Evolutionary conservation across 345 rosid species (phyloP).

Genomic region (Aquilaria malaccensis): DNA sequence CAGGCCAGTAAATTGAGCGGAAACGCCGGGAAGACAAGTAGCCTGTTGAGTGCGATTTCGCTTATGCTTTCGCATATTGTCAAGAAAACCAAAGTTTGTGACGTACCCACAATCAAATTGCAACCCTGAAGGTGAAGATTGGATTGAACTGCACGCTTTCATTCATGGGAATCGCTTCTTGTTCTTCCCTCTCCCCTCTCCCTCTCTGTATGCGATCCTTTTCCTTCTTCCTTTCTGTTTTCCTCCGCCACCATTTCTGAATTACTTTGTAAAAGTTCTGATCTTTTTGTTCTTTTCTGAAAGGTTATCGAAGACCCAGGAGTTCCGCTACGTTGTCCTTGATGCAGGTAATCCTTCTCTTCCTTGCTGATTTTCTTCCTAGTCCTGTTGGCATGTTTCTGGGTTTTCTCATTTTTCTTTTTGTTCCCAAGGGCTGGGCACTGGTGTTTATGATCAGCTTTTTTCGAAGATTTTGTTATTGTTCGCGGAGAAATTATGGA

Average conservation of each 20-base stretch:
- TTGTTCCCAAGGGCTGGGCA: neutral
- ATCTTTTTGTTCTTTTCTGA: neutral
- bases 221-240: neutral
- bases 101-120: too few species aligned
- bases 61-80: too few species aligned
- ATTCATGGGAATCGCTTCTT: constrained; percentile 49
- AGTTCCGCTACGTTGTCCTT: constrained; percentile 23
- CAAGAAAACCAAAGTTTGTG: too few species aligned
- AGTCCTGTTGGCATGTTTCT: neutral
- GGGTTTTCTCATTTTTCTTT: neutral
- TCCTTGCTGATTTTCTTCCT: too few species aligned
- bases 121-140: constrained; percentile 1
- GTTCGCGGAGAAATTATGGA: constrained; percentile 11
- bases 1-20: too few species aligned
- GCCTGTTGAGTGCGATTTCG: too few species aligned
- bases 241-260: neutral
- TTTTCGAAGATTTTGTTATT: neutral
- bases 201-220: constrained; percentile 22
- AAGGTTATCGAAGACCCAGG: constrained; percentile 30
- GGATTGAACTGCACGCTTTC: constrained; percentile 15
- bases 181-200: constrained; percentile 18
- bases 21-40: too few species aligned
- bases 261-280: neutral
- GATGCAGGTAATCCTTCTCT: constrained; percentile 29
- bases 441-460: too few species aligned